A percentile compares a stretch with the other conserved stretches of the same genome.
phyloP scores from a whole-genome alignment of 1,284 basidiomycete genomes.

The Rhodotorula sp. region DNA sequence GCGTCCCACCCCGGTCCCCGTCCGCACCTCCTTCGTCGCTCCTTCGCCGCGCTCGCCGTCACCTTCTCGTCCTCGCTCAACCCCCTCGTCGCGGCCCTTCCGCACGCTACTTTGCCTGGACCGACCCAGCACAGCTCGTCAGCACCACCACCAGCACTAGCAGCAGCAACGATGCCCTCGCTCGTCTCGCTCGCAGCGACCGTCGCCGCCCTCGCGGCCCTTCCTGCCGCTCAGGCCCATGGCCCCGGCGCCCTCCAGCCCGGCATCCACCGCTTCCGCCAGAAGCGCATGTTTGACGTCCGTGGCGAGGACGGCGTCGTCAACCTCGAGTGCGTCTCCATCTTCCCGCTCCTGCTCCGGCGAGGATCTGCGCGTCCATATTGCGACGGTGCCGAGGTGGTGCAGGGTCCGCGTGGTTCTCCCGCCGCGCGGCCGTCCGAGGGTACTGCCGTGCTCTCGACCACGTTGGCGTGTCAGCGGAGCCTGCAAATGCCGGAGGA shows the following conservation, averaged over 20 bases:
- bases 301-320: conserved; percentile 25
- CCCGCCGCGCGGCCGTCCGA: too few relatives aligned
- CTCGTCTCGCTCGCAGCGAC: neutral
- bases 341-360: too few relatives aligned
- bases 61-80: neutral
- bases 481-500: too few relatives aligned
- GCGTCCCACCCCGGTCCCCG: too few relatives aligned
- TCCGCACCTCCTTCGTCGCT: neutral
- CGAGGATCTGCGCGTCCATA: neutral
- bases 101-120: neutral
- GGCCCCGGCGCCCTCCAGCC: neutral
- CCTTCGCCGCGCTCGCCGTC: neutral
- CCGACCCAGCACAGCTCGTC: neutral
- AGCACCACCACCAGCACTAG: neutral
- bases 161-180: too few relatives aligned
- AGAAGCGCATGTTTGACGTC: conserved; percentile 30
- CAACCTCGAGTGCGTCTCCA: conserved; percentile 30
- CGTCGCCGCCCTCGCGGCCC: neutral
- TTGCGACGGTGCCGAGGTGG: neutral
- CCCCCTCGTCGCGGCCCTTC: neutral
- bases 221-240: neutral
- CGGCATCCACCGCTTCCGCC: conserved; percentile 14
- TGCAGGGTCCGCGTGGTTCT: neutral
- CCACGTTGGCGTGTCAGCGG: too few relatives aligned
- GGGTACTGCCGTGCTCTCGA: too few relatives aligned